Evolutionary conservation across 257 asterid species (phyloP).

Genomic region (Gentiana macrophylla): DNA sequence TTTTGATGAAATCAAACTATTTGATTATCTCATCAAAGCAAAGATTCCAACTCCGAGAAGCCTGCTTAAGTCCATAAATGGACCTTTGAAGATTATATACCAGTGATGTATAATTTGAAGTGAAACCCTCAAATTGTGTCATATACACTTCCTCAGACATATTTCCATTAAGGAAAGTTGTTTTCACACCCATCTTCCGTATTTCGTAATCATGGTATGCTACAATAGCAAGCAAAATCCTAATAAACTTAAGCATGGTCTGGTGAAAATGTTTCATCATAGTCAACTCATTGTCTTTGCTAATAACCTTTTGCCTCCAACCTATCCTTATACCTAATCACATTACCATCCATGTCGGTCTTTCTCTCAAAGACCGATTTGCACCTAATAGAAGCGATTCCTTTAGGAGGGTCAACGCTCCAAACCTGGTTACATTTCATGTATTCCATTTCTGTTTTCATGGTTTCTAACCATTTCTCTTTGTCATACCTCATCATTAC

Average conservation of each 20-base stretch:
- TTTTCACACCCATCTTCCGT: background rate
- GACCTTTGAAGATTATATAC: background rate
- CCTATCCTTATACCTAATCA: background rate
- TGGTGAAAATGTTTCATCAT: background rate
- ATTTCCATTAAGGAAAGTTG: no score
- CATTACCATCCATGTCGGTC: background rate
- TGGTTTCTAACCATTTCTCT: no score
- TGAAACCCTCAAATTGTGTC: background rate
- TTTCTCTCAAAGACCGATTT: background rate
- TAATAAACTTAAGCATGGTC: background rate
- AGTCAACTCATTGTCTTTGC: background rate
- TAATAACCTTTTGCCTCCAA: background rate
- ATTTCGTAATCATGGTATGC: background rate
- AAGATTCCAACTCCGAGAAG: background rate
- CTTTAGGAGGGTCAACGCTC: background rate
- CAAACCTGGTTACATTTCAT: no score
- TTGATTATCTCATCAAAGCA: background rate
- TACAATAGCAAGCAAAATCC: background rate
- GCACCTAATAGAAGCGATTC: background rate
- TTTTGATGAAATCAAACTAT: no score
- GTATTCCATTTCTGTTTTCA: no score
- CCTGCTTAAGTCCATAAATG: background rate
- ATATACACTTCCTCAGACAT: background rate
- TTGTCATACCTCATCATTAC: no score
- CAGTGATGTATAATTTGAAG: background rate